Evolutionary conservation across 345 rosid genomes (phyloP).

Genomic region (Syzygium aqueum): DNA sequence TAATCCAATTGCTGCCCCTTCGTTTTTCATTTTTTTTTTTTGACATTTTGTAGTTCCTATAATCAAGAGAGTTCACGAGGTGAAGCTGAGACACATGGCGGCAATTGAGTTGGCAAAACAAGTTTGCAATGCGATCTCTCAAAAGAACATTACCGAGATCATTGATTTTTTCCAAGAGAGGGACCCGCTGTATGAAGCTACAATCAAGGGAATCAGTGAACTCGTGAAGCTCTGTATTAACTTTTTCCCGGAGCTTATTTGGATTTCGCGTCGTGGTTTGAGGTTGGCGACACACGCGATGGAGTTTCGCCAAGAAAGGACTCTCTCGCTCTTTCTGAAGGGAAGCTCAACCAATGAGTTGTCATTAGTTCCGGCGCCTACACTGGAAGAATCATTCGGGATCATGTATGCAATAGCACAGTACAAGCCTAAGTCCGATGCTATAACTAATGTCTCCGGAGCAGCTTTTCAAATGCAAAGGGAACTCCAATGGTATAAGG

Average conservation of each 20-base stretch:
- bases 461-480: slow-evolving; percentile 4
- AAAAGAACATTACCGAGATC: neutral
- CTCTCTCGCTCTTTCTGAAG: neutral
- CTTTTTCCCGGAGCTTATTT: neutral
- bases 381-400: accelerated
- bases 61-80: neutral
- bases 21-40: neutral
- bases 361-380: neutral
- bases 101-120: neutral
- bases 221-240: neutral
- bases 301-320: neutral
- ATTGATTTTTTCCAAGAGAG: accelerated
- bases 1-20: neutral
- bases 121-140: neutral
- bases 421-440: neutral
- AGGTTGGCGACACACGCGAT: neutral
- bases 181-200: accelerated
- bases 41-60: neutral
- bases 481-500: slow-evolving; percentile 1
- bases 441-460: neutral
- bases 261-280: accelerated
- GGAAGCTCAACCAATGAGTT: neutral
- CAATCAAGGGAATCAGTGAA: neutral
- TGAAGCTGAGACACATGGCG: neutral
- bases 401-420: neutral